A percentile compares a stretch with the other conserved stretches of the same genome.
Conservation (phyloP, 73 alveolate genomes). For the Paramecium pentaurelia region DNA sequence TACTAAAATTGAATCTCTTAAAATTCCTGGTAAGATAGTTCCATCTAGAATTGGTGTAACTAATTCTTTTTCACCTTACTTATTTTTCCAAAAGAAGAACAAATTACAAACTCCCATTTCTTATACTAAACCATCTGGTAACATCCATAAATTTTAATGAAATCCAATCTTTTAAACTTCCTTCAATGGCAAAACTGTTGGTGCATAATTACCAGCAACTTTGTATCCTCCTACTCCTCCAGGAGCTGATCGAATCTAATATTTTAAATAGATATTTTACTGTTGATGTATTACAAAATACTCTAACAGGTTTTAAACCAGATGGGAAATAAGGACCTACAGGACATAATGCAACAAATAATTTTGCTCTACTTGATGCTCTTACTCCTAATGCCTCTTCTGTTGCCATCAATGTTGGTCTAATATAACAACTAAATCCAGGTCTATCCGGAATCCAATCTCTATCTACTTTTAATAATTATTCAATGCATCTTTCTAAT, state of each 20-base stretch:
- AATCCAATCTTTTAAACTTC: constrained; percentile 76
- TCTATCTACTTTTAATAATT: constrained; percentile 69
- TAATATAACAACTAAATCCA: constrained; percentile 76
- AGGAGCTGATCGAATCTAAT: constrained; percentile 77
- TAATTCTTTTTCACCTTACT: constrained; percentile 71
- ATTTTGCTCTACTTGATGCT: constrained; percentile 71
- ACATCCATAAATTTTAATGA: constrained; percentile 78
- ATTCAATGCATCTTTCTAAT: constrained; percentile 67
- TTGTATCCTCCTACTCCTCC: constrained; percentile 79
- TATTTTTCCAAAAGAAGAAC: constrained; percentile 64
- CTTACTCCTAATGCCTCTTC: constrained; percentile 79
- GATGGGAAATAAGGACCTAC: constrained; percentile 92
- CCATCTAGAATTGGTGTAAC: constrained; percentile 80
- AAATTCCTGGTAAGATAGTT: constrained; percentile 75
- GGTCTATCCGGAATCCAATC: constrained; percentile 84
- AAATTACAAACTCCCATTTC: constrained; percentile 60
- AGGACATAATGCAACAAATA: constrained; percentile 73
- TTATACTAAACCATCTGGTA: constrained; percentile 61
- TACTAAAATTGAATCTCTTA: constrained; percentile 72
- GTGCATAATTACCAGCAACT: constrained; percentile 84
- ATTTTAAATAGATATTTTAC: not conserved
- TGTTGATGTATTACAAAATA: constrained; percentile 68
- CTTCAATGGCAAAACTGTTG: constrained; percentile 66
- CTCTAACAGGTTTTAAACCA: constrained; percentile 75
- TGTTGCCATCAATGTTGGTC: constrained; percentile 88